Evolutionary conservation across 495 filamentous ascomycete genomes (phyloP).

Genomic region (Acidiella bohemica): DNA sequence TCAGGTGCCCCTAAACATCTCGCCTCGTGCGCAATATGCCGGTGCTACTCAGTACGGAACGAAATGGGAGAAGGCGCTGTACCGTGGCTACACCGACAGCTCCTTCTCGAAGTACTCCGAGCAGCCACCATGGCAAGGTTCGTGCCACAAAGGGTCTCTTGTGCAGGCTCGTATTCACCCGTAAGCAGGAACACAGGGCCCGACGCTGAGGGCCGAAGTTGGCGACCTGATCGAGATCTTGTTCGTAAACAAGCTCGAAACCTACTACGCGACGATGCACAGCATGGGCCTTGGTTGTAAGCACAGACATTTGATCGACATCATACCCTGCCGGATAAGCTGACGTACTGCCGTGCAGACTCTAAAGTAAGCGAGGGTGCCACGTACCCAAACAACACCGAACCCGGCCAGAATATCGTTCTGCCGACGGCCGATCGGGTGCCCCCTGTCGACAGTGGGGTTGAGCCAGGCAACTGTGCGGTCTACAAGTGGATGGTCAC

Average conservation of each 20-base stretch:
- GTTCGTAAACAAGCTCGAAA: slow-evolving; percentile 19
- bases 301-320: too few relatives aligned
- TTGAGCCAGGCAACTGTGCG: slow-evolving; percentile 10
- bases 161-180: background rate
- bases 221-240: slow-evolving; percentile 26
- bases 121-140: slow-evolving; percentile 18
- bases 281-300: slow-evolving; percentile 21
- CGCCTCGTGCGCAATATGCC: slow-evolving; percentile 5
- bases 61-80: slow-evolving; percentile 15
- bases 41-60: slow-evolving; percentile 10
- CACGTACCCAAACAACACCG: slow-evolving; percentile 12
- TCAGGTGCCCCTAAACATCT: slow-evolving; percentile 11
- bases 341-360: too few relatives aligned
- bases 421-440: slow-evolving; percentile 10
- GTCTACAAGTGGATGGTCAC: slow-evolving; percentile 16
- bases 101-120: slow-evolving; percentile 5
- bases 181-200: slow-evolving; percentile 8
- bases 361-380: slow-evolving; percentile 5
- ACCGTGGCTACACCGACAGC: slow-evolving; percentile 18
- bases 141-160: too few relatives aligned
- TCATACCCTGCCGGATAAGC: too few relatives aligned
- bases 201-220: slow-evolving; percentile 20
- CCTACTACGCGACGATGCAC: slow-evolving; percentile 23
- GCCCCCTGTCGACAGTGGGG: slow-evolving; percentile 1
- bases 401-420: slow-evolving; percentile 3